Base-by-base conservation (phyloP, 2,329 filamentous ascomycete genomes). In the Cadophora sp. region DNA sequence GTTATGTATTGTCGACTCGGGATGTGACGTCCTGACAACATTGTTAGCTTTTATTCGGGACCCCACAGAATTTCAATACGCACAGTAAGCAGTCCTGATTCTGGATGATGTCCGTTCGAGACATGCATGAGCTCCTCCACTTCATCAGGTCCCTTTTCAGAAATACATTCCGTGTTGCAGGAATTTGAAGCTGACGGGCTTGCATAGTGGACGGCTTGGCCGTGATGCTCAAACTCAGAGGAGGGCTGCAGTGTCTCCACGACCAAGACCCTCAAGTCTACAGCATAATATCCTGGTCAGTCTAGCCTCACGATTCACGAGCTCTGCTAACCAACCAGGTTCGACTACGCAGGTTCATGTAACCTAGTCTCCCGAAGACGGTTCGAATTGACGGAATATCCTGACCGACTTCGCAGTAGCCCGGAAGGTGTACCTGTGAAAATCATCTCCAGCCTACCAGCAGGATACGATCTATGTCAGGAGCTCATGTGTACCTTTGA, bases 331-430 rank as follows among this genome's bases (percentile, higher is more conserved):
- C 13, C 18, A 9, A 36, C n/a, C 39, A 68, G 67, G 67, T 56
- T 69, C 36, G 67, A 69, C 43, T 66, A 62, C 36, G 50, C 61
- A 5, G 67, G 64, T 9, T 62, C 61, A 13, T 69, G 64, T 22
- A 66, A 66, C 41, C 51, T 69, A 14, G 41, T 66, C 8, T 66
- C 64, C 6, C 58, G 48, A 56, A 41, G 64, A 14, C 43, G 58
- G n/a, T 66, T 69, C 39, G 24, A 20, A 51, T 24, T 18, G 20
- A 30, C 8, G 18, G 18, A 3, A 30, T n/a, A 41, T 55, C 45
- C 30, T 8, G 27, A 24, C 48, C 59, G 2, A 14, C 39, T 20
- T 18, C 65, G 14, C 47, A 47, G 45, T 36, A 62, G 16, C 22
- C 39, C 58, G 36, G 51, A 53, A 27, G 60, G 61, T 2, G 64